Percentiles rank a stretch among this genome's conserved stretches.
Conservation (phyloP, 2,329 filamentous ascomycete genomes). For the Fusarium devonianum region DNA sequence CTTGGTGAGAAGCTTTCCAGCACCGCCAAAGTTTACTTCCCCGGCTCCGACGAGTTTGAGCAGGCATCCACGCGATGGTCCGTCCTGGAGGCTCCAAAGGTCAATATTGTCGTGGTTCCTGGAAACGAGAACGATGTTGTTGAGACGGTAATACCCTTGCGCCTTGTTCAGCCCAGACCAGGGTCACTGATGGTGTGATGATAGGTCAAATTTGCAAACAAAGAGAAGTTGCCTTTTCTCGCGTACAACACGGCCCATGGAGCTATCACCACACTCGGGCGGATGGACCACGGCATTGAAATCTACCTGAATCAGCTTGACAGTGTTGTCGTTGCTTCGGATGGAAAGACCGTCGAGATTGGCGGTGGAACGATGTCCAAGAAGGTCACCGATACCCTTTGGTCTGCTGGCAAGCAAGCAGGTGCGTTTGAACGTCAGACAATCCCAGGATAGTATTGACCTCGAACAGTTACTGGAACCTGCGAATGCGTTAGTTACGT, state of each 20-base stretch:
- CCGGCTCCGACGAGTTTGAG: constrained; percentile 51
- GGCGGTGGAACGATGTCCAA: constrained; percentile 57
- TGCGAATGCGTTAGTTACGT: constrained; percentile 42
- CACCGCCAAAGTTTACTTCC: constrained; percentile 51
- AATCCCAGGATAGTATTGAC: background rate
- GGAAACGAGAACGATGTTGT: constrained; percentile 57
- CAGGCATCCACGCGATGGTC: constrained; percentile 55
- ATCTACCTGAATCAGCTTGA: constrained; percentile 57
- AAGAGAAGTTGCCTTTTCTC: constrained; percentile 57
- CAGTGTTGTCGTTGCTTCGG: constrained; percentile 50
- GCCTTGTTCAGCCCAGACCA: too few relatives aligned
- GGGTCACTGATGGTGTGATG: background rate
- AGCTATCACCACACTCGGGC: constrained; percentile 55
- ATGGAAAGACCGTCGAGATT: constrained; percentile 56
- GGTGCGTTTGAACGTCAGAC: constrained; percentile 40
- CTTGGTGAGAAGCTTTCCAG: constrained; percentile 47
- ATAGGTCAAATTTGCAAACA: constrained; percentile 54
- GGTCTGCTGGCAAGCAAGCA: constrained; percentile 59
- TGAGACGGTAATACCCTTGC: constrained; percentile 49
- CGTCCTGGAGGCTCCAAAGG: constrained; percentile 49
- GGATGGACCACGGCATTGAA: constrained; percentile 58
- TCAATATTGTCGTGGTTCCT: constrained; percentile 57
- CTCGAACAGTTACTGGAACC: constrained; percentile 31
- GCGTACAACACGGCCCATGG: constrained; percentile 62
- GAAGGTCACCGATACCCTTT: constrained; percentile 55